Evolutionary conservation across 148 eudicot genomes (phyloP).

Genomic region (Chenopodium formosanum): DNA sequence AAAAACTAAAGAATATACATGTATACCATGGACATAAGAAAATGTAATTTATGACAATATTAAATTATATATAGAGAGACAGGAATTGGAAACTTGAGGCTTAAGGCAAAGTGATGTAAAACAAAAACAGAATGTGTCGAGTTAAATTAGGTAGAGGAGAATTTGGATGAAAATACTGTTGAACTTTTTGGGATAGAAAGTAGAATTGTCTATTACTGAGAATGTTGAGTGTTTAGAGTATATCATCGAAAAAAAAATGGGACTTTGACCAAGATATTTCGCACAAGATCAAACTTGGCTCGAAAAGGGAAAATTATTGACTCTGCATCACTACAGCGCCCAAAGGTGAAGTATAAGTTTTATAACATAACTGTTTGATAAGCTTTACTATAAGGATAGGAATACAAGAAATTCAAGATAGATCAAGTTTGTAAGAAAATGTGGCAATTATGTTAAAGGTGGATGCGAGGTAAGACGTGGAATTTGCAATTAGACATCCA

Average conservation of each 20-base stretch:
- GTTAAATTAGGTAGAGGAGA: neutral
- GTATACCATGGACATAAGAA: neutral
- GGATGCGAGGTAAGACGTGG: neutral
- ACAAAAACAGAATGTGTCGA: neutral
- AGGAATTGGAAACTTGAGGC: neutral
- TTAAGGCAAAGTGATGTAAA: neutral
- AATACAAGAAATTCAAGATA: neutral
- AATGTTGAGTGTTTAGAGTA: neutral
- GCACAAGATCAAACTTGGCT: neutral
- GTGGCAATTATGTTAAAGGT: neutral
- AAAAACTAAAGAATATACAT: neutral
- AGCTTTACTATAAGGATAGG: neutral
- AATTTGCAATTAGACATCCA: neutral
- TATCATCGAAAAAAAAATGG: neutral
- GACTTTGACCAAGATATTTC: neutral
- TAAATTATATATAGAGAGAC: neutral
- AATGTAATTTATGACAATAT: neutral
- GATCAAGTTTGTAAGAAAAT: neutral
- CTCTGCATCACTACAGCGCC: too few species aligned
- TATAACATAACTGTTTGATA: neutral
- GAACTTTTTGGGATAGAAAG: neutral
- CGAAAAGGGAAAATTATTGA: neutral
- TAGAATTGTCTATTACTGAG: neutral
- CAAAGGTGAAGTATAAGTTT: neutral
- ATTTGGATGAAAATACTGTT: neutral